These are phyloP conservation scores for Fusarium concolor DNA, from an alignment of 2,329 filamentous ascomycete species.

Conservation along the genomic window DNA sequence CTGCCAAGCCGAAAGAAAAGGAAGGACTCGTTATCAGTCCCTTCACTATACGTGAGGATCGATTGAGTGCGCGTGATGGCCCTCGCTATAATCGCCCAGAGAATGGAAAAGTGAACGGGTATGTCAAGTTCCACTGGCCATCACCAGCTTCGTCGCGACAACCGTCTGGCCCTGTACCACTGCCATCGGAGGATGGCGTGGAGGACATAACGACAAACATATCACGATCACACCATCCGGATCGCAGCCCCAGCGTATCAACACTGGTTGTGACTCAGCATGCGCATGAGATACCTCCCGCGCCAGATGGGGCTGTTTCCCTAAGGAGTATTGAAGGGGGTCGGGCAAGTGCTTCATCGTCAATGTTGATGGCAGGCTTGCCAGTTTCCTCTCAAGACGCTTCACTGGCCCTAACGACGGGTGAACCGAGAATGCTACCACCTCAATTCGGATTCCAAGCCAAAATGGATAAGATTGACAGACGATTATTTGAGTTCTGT, in stretches of 20 bases:
- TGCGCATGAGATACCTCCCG: background rate
- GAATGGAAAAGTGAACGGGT: background rate
- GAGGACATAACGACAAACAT: slow-evolving; percentile 31
- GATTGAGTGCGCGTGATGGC: fast-evolving
- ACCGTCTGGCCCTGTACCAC: slow-evolving; percentile 12
- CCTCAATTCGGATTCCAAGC: slow-evolving; percentile 48
- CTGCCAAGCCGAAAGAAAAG: slow-evolving; percentile 10
- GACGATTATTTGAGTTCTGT: slow-evolving; percentile 52
- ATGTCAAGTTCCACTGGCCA: slow-evolving; percentile 13
- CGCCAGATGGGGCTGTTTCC: background rate
- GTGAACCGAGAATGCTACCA: slow-evolving; percentile 39
- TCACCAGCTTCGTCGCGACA: slow-evolving; percentile 29
- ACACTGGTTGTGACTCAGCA: slow-evolving; percentile 13
- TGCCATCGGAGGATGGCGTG: slow-evolving; percentile 12
- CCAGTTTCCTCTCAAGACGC: slow-evolving; percentile 17
- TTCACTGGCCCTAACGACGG: slow-evolving; percentile 11
- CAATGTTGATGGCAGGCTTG: background rate
- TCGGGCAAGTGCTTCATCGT: too few relatives aligned
- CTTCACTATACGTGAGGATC: background rate
- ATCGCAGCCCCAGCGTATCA: slow-evolving; percentile 2
- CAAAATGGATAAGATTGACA: slow-evolving; percentile 49
- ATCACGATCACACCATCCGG: background rate
- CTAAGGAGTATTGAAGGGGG: too few relatives aligned
- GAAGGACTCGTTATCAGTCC: slow-evolving; percentile 2
- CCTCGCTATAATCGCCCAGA: background rate